Conservation (phyloP, 23 red algal species). For the Cyanidioschyzon merolae region DNA sequence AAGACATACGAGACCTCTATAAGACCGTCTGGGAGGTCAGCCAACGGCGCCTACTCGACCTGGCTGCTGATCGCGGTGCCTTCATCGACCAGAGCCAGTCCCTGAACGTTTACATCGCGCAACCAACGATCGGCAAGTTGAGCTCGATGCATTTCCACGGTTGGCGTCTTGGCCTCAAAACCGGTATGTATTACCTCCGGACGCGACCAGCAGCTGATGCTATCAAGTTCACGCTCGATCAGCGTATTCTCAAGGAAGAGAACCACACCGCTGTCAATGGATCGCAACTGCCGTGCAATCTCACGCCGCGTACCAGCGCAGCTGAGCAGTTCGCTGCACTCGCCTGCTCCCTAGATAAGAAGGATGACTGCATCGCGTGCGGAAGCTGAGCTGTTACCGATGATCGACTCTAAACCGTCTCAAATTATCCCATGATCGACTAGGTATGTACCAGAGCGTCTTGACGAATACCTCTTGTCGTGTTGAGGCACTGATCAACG, state of each 20-base stretch:
- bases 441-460: too few relatives aligned
- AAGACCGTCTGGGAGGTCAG: constrained; percentile 98
- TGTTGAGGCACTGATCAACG: too few relatives aligned
- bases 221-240: constrained; percentile 90
- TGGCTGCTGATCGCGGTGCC: constrained; percentile 88
- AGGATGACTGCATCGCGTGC: constrained; percentile 13
- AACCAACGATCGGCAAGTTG: constrained; percentile 76
- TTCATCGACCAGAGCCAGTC: constrained; percentile 95
- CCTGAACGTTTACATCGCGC: constrained; percentile 87
- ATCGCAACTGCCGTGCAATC: neutral
- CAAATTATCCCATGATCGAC: too few relatives aligned
- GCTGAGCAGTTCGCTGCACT: neutral
- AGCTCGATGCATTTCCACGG: constrained; percentile 99
- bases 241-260: constrained; percentile 15
- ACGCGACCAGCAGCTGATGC: constrained; percentile 86
- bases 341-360: constrained; percentile 6
- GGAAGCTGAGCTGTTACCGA: neutral
- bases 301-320: neutral
- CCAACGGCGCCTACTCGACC: constrained; percentile 76
- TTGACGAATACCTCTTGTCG: too few relatives aligned
- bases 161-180: constrained; percentile 89
- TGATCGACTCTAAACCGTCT: neutral
- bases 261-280: neutral
- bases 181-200: constrained; percentile 85
- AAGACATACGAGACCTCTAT: constrained; percentile 57